Conservation (phyloP, 164 flowering plant species). For the Sextonia rubra region DNA sequence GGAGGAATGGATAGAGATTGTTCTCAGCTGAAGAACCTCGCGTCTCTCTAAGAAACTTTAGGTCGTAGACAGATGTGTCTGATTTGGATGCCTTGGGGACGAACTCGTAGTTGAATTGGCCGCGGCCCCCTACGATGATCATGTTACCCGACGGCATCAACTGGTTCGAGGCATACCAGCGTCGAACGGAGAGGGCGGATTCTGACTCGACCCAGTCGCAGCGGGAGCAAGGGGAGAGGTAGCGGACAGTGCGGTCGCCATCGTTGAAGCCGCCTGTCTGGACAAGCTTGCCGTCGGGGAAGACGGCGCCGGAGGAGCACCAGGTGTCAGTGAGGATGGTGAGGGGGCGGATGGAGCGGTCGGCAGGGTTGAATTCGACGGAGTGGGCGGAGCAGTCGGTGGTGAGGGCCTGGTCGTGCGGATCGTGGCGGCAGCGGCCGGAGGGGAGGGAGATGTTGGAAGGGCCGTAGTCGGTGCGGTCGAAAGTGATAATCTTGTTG, state of each 20-base stretch:
- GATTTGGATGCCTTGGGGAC: slow-evolving; percentile 21
- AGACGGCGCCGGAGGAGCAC: slow-evolving; percentile 53
- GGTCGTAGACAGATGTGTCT: neutral
- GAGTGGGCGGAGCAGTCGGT: slow-evolving; percentile 47
- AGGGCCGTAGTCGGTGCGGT: slow-evolving; percentile 32
- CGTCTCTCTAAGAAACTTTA: slow-evolving; percentile 39
- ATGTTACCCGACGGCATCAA: slow-evolving; percentile 31
- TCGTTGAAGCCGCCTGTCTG: slow-evolving; percentile 36
- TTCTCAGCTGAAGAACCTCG: slow-evolving; percentile 12
- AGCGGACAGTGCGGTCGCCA: slow-evolving; percentile 33
- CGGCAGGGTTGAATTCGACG: slow-evolving; percentile 25
- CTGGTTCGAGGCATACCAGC: slow-evolving; percentile 57
- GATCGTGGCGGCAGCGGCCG: slow-evolving; percentile 10
- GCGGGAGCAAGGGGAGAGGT: slow-evolving; percentile 24
- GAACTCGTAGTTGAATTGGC: slow-evolving; percentile 39
- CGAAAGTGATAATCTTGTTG: slow-evolving; percentile 28
- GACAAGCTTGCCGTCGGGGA: slow-evolving; percentile 30
- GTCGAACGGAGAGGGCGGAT: slow-evolving; percentile 12
- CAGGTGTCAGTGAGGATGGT: slow-evolving; percentile 37
- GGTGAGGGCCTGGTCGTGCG: neutral
- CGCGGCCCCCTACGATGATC: slow-evolving; percentile 44
- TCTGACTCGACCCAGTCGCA: slow-evolving; percentile 47
- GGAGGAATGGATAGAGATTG: slow-evolving; percentile 47
- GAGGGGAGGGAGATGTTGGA: slow-evolving; percentile 36
- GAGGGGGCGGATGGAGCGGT: slow-evolving; percentile 29